Conservation (phyloP, 495 filamentous ascomycete genomes). For the Hypoxylon rickii region DNA sequence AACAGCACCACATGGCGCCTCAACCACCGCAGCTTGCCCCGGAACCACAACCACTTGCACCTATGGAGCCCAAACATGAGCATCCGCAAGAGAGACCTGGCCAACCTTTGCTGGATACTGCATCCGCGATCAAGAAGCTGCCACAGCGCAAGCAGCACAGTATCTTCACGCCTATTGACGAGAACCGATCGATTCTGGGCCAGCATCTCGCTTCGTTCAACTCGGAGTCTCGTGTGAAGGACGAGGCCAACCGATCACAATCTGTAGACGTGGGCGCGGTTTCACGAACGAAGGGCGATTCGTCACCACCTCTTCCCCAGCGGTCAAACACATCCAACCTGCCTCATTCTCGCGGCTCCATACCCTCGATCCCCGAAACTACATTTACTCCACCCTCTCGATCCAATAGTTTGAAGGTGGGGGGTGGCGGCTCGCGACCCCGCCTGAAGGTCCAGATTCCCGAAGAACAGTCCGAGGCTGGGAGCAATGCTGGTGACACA, state of each 20-base stretch:
- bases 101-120: constrained; percentile 49
- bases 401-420: constrained; percentile 64
- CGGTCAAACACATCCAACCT: constrained; percentile 49
- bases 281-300: constrained; percentile 45
- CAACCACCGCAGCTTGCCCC: constrained; percentile 30
- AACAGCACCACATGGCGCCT: constrained; percentile 34
- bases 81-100: constrained; percentile 43
- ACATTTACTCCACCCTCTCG: constrained; percentile 71
- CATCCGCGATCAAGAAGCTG: constrained; percentile 66
- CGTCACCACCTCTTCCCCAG: constrained; percentile 57
- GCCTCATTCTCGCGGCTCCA: constrained; percentile 54
- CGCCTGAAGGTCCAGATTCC: constrained; percentile 93
- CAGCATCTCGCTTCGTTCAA: constrained; percentile 74
- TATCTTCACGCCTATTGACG: constrained; percentile 97
- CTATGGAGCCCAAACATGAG: constrained; percentile 55
- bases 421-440: constrained; percentile 71
- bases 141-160: constrained; percentile 79
- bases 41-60: constrained; percentile 42
- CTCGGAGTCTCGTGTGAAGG: constrained; percentile 49
- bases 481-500: constrained; percentile 74
- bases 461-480: constrained; percentile 82
- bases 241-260: constrained; percentile 58
- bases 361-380: constrained; percentile 60
- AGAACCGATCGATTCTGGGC: constrained; percentile 83
- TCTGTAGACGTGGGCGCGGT: constrained; percentile 66